Conservation (phyloP, 1,284 basidiomycete genomes). For the Fomitopsis betulina region DNA sequence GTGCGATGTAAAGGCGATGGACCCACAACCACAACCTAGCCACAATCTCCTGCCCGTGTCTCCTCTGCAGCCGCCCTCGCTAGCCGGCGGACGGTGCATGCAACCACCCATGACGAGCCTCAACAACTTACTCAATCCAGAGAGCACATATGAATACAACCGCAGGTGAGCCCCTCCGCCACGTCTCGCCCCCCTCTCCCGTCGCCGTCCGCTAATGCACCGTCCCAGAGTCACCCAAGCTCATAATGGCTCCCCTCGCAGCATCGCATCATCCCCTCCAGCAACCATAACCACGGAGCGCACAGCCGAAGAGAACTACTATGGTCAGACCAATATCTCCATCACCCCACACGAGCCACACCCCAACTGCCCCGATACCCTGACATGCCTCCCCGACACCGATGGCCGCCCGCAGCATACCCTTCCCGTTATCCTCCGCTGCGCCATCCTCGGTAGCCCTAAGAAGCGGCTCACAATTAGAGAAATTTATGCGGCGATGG, state of each 20-base stretch:
- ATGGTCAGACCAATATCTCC: constrained; percentile 21
- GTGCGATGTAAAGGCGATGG: constrained; percentile 24
- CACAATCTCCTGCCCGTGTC: constrained; percentile 28
- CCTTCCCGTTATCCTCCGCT: constrained; percentile 74
- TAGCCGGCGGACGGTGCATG: constrained; percentile 10
- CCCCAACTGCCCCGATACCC: constrained; percentile 68
- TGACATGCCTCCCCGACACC: constrained; percentile 72
- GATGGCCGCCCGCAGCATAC: constrained; percentile 75
- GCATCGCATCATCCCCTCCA: constrained; percentile 15
- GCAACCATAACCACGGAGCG: constrained; percentile 13
- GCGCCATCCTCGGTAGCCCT: constrained; percentile 72
- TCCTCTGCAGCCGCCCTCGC: constrained; percentile 20
- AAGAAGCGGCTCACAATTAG: constrained; percentile 73
- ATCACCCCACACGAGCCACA: constrained; percentile 40
- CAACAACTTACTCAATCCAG: constrained; percentile 33
- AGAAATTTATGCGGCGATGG: constrained; percentile 80
- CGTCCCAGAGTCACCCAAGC: constrained; percentile 11
- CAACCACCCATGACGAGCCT: constrained; percentile 27
- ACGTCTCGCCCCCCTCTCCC: constrained; percentile 4
- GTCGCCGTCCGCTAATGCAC: constrained; percentile 10
- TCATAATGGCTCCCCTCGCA: constrained; percentile 12
- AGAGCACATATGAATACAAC: constrained; percentile 21
- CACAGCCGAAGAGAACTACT: constrained; percentile 14
- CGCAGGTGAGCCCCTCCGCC: constrained; percentile 21
- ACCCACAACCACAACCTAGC: constrained; percentile 33